These are phyloP conservation scores for Celoporthe dispersa DNA, from an alignment of 2,329 filamentous ascomycete species.

Conservation along the genomic window DNA sequence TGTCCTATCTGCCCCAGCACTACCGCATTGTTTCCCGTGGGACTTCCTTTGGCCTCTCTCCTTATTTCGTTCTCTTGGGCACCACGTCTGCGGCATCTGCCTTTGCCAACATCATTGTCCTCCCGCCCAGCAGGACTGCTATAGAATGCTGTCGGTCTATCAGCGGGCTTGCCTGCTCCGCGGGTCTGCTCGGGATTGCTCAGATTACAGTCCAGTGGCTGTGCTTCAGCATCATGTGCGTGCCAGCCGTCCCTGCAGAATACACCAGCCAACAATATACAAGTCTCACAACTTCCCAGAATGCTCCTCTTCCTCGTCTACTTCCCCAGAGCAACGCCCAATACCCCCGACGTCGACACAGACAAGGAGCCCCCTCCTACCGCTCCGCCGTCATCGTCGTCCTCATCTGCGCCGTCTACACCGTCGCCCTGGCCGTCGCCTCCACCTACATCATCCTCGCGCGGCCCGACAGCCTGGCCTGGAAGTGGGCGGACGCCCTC, in stretches of 20 bases:
- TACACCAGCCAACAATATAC: too few species aligned
- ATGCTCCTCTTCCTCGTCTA: slow-evolving; percentile 93
- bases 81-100: slow-evolving; percentile 86
- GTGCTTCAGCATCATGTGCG: slow-evolving; percentile 90
- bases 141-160: slow-evolving; percentile 85
- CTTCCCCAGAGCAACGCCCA: slow-evolving; percentile 71
- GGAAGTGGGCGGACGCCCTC: slow-evolving; percentile 84
- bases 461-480: slow-evolving; percentile 66
- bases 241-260: slow-evolving; percentile 23
- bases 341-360: slow-evolving; percentile 53
- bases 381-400: slow-evolving; percentile 77
- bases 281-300: slow-evolving; percentile 49
- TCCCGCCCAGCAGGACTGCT: slow-evolving; percentile 79
- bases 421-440: slow-evolving; percentile 69
- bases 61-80: slow-evolving; percentile 91
- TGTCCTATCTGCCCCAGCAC: slow-evolving; percentile 95
- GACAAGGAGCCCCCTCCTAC: slow-evolving; percentile 65
- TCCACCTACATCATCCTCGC: slow-evolving; percentile 66
- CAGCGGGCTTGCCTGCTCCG: slow-evolving; percentile 79
- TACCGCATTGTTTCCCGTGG: slow-evolving; percentile 84
- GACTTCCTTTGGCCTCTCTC: slow-evolving; percentile 92
- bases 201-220: slow-evolving; percentile 92
- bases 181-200: slow-evolving; percentile 83
- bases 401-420: slow-evolving; percentile 73
- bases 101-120: slow-evolving; percentile 88